phyloP scores from a whole-genome alignment of 768 basidiomycete genomes.

The Phanerochaete carnosa region DNA sequence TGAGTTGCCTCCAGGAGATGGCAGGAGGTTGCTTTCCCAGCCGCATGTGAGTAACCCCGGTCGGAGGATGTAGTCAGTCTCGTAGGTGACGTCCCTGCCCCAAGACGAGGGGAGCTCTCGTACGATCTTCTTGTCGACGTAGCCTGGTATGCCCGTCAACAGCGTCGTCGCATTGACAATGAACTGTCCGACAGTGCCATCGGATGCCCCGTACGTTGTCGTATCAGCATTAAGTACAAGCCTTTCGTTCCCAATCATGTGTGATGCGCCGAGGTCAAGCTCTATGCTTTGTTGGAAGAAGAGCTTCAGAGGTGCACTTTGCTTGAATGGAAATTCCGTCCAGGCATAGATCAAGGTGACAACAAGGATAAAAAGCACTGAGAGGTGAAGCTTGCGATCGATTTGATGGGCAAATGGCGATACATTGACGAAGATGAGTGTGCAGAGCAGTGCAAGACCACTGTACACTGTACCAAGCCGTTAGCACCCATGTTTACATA shows the following conservation, averaged over 20 bases:
- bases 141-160: conserved; percentile 42
- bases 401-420: conserved; percentile 61
- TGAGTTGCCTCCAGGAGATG: conserved; percentile 33
- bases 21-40: conserved; percentile 41
- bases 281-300: conserved; percentile 66
- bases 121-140: conserved; percentile 41
- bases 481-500: not conserved
- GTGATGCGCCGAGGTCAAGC: conserved; percentile 24
- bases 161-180: conserved; percentile 36
- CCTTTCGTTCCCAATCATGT: not conserved
- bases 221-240: not conserved
- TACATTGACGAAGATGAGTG: conserved; percentile 55
- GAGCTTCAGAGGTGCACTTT: conserved; percentile 59
- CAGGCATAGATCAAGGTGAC: conserved; percentile 26
- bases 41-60: conserved; percentile 44
- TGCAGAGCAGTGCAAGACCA: conserved; percentile 39
- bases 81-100: conserved; percentile 28
- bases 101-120: conserved; percentile 50
- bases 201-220: not conserved
- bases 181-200: not conserved
- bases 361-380: conserved; percentile 39
- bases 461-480: conserved; percentile 44
- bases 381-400: conserved; percentile 34
- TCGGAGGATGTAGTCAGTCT: conserved; percentile 15
- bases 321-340: conserved; percentile 59